These are phyloP conservation scores for Pythium plurisporium DNA, from an alignment of 352 stramenopile species.

Conservation along the genomic window DNA sequence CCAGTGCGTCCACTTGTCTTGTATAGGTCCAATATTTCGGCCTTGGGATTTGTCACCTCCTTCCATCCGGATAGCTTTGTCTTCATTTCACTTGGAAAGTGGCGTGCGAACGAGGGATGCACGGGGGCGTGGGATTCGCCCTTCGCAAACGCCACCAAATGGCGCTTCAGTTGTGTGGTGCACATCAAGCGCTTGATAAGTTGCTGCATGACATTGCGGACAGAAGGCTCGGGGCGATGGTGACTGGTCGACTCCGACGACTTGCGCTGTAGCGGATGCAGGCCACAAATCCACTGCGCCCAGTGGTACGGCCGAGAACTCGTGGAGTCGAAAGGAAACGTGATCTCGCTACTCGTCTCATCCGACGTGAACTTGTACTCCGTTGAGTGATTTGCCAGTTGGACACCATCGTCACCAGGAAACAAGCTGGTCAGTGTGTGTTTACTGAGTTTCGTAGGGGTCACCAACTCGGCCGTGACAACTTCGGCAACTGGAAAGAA, in stretches of 20 bases:
- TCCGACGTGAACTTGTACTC: conserved; percentile 47
- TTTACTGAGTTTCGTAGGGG: conserved; percentile 8
- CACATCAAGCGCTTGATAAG: conserved; percentile 51
- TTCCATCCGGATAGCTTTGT: conserved; percentile 56
- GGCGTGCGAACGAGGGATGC: conserved; percentile 30
- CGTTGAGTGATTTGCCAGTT: conserved; percentile 33
- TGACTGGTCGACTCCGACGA: not conserved
- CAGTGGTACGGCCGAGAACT: conserved; percentile 58
- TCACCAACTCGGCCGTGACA: conserved; percentile 51
- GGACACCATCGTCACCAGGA: conserved; percentile 47
- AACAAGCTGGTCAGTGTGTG: conserved; percentile 47
- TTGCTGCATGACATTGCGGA: conserved; percentile 62
- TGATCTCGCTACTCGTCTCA: conserved; percentile 26
- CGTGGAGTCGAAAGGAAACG: conserved; percentile 35
- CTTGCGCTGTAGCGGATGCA: conserved; percentile 46
- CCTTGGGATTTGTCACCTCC: conserved; percentile 26
- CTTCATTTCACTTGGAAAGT: conserved; percentile 43
- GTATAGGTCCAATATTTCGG: conserved; percentile 45
- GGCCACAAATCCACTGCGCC: conserved; percentile 70
- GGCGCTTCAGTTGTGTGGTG: conserved; percentile 38
- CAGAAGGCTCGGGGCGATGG: conserved; percentile 51
- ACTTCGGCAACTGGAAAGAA: conserved; percentile 52
- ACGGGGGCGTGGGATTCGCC: conserved; percentile 26
- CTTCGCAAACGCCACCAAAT: conserved; percentile 40
- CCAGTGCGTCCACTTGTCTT: conserved; percentile 28